Conservation (phyloP, 441 rosid genomes). For the Pelargonium australe region DNA sequence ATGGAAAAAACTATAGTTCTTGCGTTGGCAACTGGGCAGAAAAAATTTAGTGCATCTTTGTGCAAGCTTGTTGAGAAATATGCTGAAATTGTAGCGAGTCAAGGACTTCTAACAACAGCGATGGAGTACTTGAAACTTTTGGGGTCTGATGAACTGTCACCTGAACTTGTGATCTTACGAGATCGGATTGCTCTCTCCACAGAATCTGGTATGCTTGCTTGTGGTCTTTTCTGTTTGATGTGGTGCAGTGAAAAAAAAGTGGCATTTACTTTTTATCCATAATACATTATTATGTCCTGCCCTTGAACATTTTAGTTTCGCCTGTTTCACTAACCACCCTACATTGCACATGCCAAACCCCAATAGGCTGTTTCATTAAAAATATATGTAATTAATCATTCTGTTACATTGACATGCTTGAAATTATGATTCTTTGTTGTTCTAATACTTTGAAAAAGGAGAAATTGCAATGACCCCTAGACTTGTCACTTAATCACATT, state of each 20-base stretch:
- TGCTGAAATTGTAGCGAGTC: conserved; percentile 97
- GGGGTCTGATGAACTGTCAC: conserved; percentile 79
- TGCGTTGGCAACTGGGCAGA: conserved; percentile 95
- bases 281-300: not conserved
- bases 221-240: not conserved
- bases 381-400: too few relatives aligned
- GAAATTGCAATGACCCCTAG: too few relatives aligned
- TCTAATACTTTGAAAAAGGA: too few relatives aligned
- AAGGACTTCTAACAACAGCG: conserved; percentile 75
- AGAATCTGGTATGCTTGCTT: conserved; percentile 8
- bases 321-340: too few relatives aligned
- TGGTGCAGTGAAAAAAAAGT: not conserved
- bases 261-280: not conserved
- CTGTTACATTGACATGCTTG: too few relatives aligned
- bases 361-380: too few relatives aligned
- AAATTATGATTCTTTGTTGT: too few relatives aligned
- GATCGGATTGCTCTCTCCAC: conserved; percentile 56
- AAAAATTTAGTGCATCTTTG: conserved; percentile 82
- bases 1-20: conserved; percentile 99
- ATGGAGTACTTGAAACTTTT: conserved; percentile 80
- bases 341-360: too few relatives aligned
- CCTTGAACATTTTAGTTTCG: too few relatives aligned
- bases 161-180: conserved; percentile 75
- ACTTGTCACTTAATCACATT: too few relatives aligned
- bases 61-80: conserved; percentile 98